Base-by-base conservation (phyloP, 2,329 filamentous ascomycete species). In the Trichoderma breve region DNA sequence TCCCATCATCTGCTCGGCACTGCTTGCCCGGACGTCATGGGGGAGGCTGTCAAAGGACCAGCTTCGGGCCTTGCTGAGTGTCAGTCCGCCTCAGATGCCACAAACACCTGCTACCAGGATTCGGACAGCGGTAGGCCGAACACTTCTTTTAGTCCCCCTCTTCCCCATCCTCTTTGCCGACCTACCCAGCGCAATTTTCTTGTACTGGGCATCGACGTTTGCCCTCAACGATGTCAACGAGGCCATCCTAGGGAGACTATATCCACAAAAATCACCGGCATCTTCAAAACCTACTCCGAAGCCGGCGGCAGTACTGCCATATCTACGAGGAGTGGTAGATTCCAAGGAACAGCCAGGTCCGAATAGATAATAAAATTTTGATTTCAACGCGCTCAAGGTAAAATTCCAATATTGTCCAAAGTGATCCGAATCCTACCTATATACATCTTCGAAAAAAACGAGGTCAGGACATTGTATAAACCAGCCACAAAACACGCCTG, bases 171-270 rank as follows among this genome's bases (percentile, higher is more conserved):
- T 81, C 51, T 77, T 80, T 66, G 76, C 77, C 32, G 77, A 83
- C 67, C 72, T 84, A 3, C 83, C 83, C 3, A 80, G 81, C 64
- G 82, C 81, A 24, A 78, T 84, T 28, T 82, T 84, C 71, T 73
- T 84, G 6, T 84, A 83, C 76, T 83, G 81, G 82, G 76, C 78
- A 3, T 76, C 80, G 6, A 82, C 80, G 6, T 82, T 82, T 74
- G 75, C 76, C 15, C 77, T 83, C 32, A 78, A 78, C 64, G 73
- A 77, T n/a, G 70, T 81, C 68, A 83, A 83, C 63, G 76, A 79
- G 14, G 69, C 73, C 18, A 73, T 82, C n/a, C 64, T 82, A 2
- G 71, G 73, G 12, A 74, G 75, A 57, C 47, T 77, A 5, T 36
- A 78, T 55, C 74, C 76, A 6, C 73, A 72, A 36, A 74, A 73